Base-by-base conservation (phyloP, 345 rosid genomes). In the Linum usitatissimum region DNA sequence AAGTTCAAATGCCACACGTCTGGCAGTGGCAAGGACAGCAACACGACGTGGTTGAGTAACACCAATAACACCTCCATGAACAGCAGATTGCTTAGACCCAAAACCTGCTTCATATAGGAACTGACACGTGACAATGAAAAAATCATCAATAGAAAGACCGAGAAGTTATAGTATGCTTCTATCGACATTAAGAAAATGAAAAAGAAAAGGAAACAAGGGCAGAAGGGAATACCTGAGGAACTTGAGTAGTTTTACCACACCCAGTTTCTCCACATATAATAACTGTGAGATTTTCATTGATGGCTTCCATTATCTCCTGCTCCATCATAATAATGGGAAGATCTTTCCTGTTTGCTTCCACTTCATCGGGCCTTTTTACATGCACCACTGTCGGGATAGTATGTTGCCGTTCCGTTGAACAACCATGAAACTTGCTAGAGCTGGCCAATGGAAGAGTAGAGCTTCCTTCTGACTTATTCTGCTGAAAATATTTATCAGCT, bases 301-400 rank as follows among this genome's bases (percentile, higher is more conserved):
- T 80, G 59, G 93, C 92, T 78, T 89, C 95, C 98, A 92, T 89
- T 59, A 89, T 87, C 77, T 92, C 98, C 70, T 89, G 98, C 79
- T 92, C 98, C 98, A 92, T 89, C 95, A 86, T 89, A 66, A 92
- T 84, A 53, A 92, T 85, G 0, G 96, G 95, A 76, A 89, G 98
- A 75, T 87, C 84, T 75, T 78, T 89, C 78, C 96, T 76, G 40
- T 76, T 76, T 53, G 78, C 77, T 57, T 85, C 93, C 66, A 89
- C 82, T 57, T 81, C 95, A 17, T 71, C 75, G 62, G 93, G 91
- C 81, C 96, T 81, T 3, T 69, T 72, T 19, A 87, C 97, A 71
- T 79, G 85, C 66, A 89, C 91, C 49, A 92, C 80, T 63, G 66
- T 78, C 48, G 89, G 85, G 21, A 75, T 30, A 58, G 68, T 68